A percentile compares a stretch with the other conserved stretches of the same genome.
These are phyloP conservation scores for Boeremia lycopersici DNA, from an alignment of 2,329 filamentous ascomycete genomes.

Conservation along the genomic window DNA sequence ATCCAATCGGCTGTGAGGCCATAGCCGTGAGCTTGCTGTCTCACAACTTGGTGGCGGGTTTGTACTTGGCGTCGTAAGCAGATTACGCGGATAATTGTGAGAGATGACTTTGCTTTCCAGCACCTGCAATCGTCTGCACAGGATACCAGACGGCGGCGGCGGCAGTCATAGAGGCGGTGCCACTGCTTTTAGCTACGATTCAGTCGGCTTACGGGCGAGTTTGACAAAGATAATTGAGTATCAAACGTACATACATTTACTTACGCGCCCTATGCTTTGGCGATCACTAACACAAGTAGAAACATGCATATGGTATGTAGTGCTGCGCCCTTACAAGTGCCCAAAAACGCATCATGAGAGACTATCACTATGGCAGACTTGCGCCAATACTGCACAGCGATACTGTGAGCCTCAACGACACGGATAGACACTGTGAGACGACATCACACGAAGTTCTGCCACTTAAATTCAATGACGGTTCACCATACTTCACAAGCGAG, in stretches of 20 bases:
- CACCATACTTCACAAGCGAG: too few relatives aligned
- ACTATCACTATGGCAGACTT: too few relatives aligned
- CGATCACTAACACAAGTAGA: not conserved
- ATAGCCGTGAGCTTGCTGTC: not conserved
- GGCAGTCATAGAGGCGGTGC: not conserved
- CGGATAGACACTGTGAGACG: too few relatives aligned
- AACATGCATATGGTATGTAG: too few relatives aligned
- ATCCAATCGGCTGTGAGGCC: not conserved
- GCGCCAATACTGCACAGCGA: too few relatives aligned
- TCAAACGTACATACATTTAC: not conserved
- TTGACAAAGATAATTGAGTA: too few relatives aligned
- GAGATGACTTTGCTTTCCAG: not conserved
- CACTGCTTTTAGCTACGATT: not conserved
- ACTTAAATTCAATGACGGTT: too few relatives aligned
- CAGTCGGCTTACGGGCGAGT: too few relatives aligned
- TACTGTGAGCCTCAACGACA: too few relatives aligned
- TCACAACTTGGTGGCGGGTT: conserved; percentile 1
- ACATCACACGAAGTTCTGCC: too few relatives aligned
- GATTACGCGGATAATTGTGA: conserved; percentile 21
- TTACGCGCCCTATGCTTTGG: not conserved
- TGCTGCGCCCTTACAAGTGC: too few relatives aligned
- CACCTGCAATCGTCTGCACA: not conserved
- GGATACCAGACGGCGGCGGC: not conserved
- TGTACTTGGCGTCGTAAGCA: conserved; percentile 22
- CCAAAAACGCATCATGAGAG: too few relatives aligned